Evolutionary conservation across 2,329 filamentous ascomycete genomes (phyloP), one percentile per base, ranked within the genome.

Genomic region (Cytospora schulzeri): DNA sequence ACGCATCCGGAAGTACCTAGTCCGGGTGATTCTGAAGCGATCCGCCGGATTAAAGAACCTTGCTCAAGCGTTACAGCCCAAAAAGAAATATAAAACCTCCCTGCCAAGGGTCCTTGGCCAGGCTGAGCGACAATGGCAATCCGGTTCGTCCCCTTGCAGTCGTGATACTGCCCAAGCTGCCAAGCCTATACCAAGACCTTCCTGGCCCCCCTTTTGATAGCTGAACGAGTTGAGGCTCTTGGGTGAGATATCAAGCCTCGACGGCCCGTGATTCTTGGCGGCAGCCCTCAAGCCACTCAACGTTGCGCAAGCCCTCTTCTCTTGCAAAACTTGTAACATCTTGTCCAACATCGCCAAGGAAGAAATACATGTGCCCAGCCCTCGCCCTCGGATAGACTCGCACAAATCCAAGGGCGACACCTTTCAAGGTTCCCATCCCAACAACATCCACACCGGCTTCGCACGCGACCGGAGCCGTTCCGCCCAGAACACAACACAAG

Each of bases 231-330:
- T 31, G 15, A 22, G 33, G 52, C 52, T 33, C 19, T 45, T 45
- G 38, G 28, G 38, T n/a, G 52, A 50, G 38, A 50, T 54, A 54
- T 38, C 60, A 29, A 62, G 48, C 55, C 52, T 62, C 35, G 52
- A 62, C 60, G 60, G 54, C 52, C 55, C 60, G 60, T 51, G 35
- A 28, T 45, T 62, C 60, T 62, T 62, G 60, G 60, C 60, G 50
- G 45, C 59, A 22, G 19, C 29, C 50, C 3, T 4, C 8, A 24
- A 22, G 19, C 22, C 19, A 14, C 33, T 24, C n/a, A 14, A 24
- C 4, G 19, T 14, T 55, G 19, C 15, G 8, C 28, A 55, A 11
- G 22, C 53, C 14, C 29, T 15, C n/a, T 54, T 15, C 28, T 51
- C 22, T 31, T 53, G 24, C 29, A 9, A 54, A 19, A 55, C n/a